Evolutionary conservation across 345 rosid species (phyloP).

Genomic region (Isatis tinctoria): DNA sequence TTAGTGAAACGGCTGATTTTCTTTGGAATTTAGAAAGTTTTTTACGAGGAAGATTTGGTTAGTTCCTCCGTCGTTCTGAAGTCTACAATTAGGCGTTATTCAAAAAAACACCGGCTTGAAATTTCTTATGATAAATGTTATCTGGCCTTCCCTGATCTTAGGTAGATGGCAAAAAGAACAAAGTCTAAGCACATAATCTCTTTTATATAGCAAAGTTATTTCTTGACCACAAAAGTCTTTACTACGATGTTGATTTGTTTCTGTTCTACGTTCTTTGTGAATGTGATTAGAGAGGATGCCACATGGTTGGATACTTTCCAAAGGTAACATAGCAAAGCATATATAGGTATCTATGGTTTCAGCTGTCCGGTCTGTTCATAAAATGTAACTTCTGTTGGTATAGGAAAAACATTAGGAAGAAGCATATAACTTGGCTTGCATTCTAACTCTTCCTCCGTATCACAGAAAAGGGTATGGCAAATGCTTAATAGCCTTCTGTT

Average conservation of each 20-base stretch:
- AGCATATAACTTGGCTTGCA: conserved; percentile 94
- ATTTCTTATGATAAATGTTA: neutral
- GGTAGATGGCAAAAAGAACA: conserved; percentile 37
- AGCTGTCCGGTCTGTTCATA: neutral
- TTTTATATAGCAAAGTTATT: conserved; percentile 93
- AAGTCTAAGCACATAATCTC: conserved; percentile 64
- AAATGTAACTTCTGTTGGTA: conserved; percentile 16
- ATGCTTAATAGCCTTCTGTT: conserved; percentile 91
- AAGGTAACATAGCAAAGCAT: conserved; percentile 29
- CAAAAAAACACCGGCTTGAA: too few species aligned
- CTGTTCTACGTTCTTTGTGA: conserved; percentile 28
- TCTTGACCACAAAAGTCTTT: conserved; percentile 97
- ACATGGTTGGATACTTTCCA: conserved; percentile 98
- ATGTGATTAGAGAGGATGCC: conserved; percentile 99
- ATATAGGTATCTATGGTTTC: neutral
- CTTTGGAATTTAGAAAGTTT: neutral
- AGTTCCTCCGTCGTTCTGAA: neutral
- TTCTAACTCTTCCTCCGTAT: too few species aligned
- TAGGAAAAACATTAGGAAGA: conserved; percentile 98
- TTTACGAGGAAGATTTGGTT: neutral
- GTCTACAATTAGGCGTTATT: neutral
- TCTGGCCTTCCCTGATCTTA: neutral
- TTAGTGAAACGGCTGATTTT: neutral
- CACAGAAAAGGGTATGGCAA: conserved; percentile 99
- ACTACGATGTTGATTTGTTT: too few species aligned